Base-by-base conservation (phyloP, 106 monocot species). In the Acanthochlamys bracteata region DNA sequence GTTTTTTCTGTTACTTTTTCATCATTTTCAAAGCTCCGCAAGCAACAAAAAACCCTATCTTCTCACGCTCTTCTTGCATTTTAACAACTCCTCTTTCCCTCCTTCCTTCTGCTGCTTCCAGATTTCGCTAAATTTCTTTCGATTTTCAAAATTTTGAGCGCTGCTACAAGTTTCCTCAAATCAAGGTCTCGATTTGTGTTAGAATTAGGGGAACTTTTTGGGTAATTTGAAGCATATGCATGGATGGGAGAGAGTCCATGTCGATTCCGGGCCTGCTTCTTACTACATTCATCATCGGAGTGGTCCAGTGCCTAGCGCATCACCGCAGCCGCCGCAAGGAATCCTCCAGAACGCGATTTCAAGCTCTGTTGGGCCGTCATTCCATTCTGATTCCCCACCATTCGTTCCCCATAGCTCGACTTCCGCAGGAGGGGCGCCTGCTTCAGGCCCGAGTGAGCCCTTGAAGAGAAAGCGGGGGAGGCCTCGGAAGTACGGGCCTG, bases 221-320 rank as follows among this genome's bases (percentile, higher is more conserved):
- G 10, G 64, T 46, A 56, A 56, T 4, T 23, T 23, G 57, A 25
- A 57, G 13, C 57, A 2, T 49, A 76, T 82, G 78, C 73, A 87
- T 87, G 86, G 86, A 87, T 51, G 76, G 79, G 56, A 86, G 73
- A 57, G 82, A 79, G 14, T 49, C 60, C 57, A 59, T 75, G 66
- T 55, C 78, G 73, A 74, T 71, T 71, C 61, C 78, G 11, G 65
- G 60, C 10, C 68, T 58, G 20, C 69, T 16, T 65, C 81, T 8
- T 86, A 66, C 76, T 86, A 73, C 69, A 61, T 72, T 41, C 73
- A 77, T 6, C 40, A 73, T 17, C 59, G 72, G 53, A 56, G 66
- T 14, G 15, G 57, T 11, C 41, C 60, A 9, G 24, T 39, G 8
- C 41, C 56, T 11, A 52, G 69, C 4, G 21, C 72, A 55, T 73